Percentiles rank a stretch among this genome's conserved stretches.
Conservation (phyloP, 805 yeast species). For the Komagataella populi region DNA sequence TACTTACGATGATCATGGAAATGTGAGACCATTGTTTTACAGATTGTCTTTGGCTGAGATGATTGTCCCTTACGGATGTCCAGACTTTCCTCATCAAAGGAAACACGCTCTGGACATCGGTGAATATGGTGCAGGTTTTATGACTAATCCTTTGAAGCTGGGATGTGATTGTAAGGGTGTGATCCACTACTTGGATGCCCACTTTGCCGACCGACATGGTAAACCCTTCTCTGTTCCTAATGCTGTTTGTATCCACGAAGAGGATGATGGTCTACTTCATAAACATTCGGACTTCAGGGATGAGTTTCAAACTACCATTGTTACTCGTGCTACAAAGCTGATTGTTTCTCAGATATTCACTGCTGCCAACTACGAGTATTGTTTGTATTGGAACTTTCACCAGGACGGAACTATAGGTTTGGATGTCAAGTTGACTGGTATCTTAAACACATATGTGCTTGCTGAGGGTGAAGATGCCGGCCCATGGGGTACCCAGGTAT, state of each 20-base stretch:
- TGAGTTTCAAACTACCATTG: slow-evolving; percentile 58
- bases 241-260: slow-evolving; percentile 78
- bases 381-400: slow-evolving; percentile 71
- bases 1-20: slow-evolving; percentile 63
- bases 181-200: slow-evolving; percentile 74
- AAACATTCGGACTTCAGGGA: slow-evolving; percentile 83
- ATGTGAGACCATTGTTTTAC: slow-evolving; percentile 62
- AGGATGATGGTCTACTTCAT: slow-evolving; percentile 67
- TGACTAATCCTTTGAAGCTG: slow-evolving; percentile 65
- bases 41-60: slow-evolving; percentile 67
- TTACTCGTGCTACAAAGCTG: slow-evolving; percentile 63
- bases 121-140: slow-evolving; percentile 79
- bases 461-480: slow-evolving; percentile 53
- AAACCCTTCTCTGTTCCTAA: slow-evolving; percentile 59
- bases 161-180: slow-evolving; percentile 85
- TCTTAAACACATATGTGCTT: slow-evolving; percentile 58
- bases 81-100: slow-evolving; percentile 71
- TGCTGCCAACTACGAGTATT: slow-evolving; percentile 79
- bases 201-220: slow-evolving; percentile 54
- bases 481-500: slow-evolving; percentile 73
- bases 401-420: slow-evolving; percentile 77
- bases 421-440: slow-evolving; percentile 73
- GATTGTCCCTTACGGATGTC: slow-evolving; percentile 79
- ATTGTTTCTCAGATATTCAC: slow-evolving; percentile 73
- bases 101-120: slow-evolving; percentile 82